Base-by-base conservation (phyloP, 768 basidiomycete species). In the Kwoniella botswanensis region DNA sequence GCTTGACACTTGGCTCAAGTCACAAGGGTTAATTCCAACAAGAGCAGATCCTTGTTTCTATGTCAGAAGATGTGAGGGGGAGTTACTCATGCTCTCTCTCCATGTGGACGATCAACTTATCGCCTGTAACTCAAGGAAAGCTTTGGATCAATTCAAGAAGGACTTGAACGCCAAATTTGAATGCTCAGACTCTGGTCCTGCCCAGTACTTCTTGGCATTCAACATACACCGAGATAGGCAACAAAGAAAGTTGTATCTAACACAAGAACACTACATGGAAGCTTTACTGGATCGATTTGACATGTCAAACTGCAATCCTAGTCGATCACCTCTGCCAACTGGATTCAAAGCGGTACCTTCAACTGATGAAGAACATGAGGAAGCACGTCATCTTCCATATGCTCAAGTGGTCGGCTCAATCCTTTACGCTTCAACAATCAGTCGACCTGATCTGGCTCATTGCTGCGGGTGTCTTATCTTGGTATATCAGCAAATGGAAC, bases 201-300 rank as follows among this genome's bases (percentile, higher is more conserved):
- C 60, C 17, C 44, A 43, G 13, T 56, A 66, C 65, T 63, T 79
- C 3, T 78, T 83, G 18, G 60, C 83, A 11, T 76, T 72, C n/a
- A 84, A 82, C 22, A 71, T 80, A 42, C 84, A 84, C 7, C 26
- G 73, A 13, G 62, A 71, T 26, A 35, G 66, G 4, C 26, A 56
- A 22, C 43, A 63, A n/a, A 18, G 66, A 6, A 67, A 42, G 55
- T 50, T 74, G 44, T 55, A 59, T 29, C 64, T 71, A 44, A 68
- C 66, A 17, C 73, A 74, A 41, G 62, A 63, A 42, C 43, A 56
- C 50, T 57, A 63, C 55, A 42, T 70, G 21, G 55, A 64, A 6
- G 22, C 62, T 3, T 18, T 70, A 26, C 35, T 70, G 17, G 62
- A 63, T 2, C 21, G 35, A 46, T 62, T 61, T 62, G 59, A 62